phyloP scores from a whole-genome alignment of 495 filamentous ascomycete genomes.

The Jackrogersella multiformis region DNA sequence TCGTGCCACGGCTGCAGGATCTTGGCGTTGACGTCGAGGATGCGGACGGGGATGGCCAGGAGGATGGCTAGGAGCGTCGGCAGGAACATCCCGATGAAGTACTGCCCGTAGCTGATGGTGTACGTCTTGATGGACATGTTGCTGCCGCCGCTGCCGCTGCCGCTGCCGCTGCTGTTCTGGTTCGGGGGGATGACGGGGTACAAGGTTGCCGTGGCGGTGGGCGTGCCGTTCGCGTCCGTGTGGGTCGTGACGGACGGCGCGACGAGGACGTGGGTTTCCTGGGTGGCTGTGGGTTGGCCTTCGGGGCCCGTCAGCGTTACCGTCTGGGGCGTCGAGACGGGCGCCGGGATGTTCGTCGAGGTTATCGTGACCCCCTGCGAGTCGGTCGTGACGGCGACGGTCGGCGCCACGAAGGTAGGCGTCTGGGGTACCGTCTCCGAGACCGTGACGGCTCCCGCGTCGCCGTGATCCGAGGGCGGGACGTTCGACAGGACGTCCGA shows the following conservation, averaged over 20 bases:
- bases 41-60: constrained; percentile 48
- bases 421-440: constrained; percentile 23
- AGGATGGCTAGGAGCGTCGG: constrained; percentile 45
- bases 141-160: background rate
- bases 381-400: constrained; percentile 35
- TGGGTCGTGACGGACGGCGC: constrained; percentile 29
- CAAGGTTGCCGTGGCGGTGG: constrained; percentile 45
- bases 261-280: constrained; percentile 39
- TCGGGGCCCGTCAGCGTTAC: constrained; percentile 36
- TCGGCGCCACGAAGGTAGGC: constrained; percentile 34
- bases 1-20: constrained; percentile 51
- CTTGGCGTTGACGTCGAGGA: constrained; percentile 50
- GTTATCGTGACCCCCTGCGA: constrained; percentile 38
- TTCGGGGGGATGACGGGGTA: constrained; percentile 37
- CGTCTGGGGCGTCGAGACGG: constrained; percentile 41
- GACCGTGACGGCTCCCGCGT: constrained; percentile 19
- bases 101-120: constrained; percentile 37
- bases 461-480: constrained; percentile 19
- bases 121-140: constrained; percentile 32
- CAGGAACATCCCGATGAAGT: constrained; percentile 51
- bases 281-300: constrained; percentile 41
- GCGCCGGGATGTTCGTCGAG: constrained; percentile 39
- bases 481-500: background rate
- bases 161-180: background rate
- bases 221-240: constrained; percentile 40